These are phyloP conservation scores for Emmonsia crescens DNA, from an alignment of 2,329 filamentous ascomycete genomes.

Conservation along the genomic window DNA sequence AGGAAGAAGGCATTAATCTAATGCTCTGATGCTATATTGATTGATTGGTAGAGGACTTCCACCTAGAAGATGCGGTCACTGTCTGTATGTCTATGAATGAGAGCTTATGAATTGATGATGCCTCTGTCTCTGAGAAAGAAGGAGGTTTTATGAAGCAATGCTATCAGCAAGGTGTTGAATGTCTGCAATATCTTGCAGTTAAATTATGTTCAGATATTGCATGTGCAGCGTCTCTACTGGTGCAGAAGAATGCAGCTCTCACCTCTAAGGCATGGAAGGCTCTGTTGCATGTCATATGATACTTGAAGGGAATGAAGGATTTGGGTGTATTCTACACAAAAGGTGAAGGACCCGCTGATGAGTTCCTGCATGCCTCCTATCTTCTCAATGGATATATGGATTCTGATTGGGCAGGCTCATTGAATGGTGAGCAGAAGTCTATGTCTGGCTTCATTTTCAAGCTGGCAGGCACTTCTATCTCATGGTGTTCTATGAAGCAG, in stretches of 20 bases:
- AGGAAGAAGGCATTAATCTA: no score
- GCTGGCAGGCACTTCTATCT: slow-evolving; percentile 7
- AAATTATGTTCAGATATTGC: background rate
- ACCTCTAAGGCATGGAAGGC: background rate
- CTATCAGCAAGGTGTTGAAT: background rate
- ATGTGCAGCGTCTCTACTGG: background rate
- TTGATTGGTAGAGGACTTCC: background rate
- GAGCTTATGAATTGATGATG: background rate
- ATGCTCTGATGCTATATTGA: background rate
- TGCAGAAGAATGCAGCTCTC: background rate
- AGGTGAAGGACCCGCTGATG: background rate
- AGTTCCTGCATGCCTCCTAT: background rate
- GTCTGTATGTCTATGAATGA: background rate
- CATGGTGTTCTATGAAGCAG: slow-evolving; percentile 9
- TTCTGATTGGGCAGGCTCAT: background rate
- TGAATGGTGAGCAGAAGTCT: background rate
- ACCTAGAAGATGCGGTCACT: background rate
- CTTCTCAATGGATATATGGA: background rate
- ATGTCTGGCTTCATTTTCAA: slow-evolving; percentile 9
- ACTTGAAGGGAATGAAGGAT: background rate
- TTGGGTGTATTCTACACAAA: background rate
- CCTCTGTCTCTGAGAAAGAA: background rate
- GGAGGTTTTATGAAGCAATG: background rate
- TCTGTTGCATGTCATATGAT: background rate
- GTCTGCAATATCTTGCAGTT: no score